Evolutionary conservation across 495 filamentous ascomycete genomes (phyloP).

Genomic region (Penicillium malachiteum): DNA sequence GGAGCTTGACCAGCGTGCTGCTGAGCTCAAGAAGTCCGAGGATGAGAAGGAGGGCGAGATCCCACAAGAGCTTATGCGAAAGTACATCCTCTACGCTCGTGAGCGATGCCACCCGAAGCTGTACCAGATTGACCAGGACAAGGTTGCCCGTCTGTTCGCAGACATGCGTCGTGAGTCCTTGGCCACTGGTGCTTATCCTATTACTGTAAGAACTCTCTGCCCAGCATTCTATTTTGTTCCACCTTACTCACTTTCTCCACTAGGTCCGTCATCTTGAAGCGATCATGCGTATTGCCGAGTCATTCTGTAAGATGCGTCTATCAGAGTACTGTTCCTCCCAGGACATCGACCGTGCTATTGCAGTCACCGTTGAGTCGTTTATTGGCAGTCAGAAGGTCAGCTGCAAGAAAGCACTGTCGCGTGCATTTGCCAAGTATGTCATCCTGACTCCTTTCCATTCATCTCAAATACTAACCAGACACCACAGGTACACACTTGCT

Average conservation of each 20-base stretch:
- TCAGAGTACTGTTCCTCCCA: conserved; percentile 84
- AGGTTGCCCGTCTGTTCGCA: conserved; percentile 88
- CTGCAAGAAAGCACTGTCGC: conserved; percentile 93
- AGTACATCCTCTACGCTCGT: conserved; percentile 96
- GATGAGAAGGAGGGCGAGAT: conserved; percentile 75
- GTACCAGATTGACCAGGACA: conserved; percentile 98
- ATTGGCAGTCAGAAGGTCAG: conserved; percentile 95
- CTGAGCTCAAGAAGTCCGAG: conserved; percentile 45
- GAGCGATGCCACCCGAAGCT: conserved; percentile 90
- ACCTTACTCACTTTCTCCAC: conserved; percentile 6
- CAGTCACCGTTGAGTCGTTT: conserved; percentile 94
- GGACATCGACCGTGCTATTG: conserved; percentile 96
- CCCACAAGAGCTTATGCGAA: conserved; percentile 86
- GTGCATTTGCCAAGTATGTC: conserved; percentile 95
- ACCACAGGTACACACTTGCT: conserved; percentile 45
- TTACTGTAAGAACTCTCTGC: conserved; percentile 69
- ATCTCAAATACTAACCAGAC: conserved; percentile 17
- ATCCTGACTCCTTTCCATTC: neutral
- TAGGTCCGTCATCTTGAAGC: conserved; percentile 97
- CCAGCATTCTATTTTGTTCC: neutral
- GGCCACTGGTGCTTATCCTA: conserved; percentile 94
- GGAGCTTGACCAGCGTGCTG: conserved; percentile 35
- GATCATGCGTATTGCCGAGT: conserved; percentile 89
- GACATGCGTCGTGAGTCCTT: conserved; percentile 93
- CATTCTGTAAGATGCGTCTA: conserved; percentile 94